Evolutionary conservation across 805 yeast species (phyloP).

Genomic region (Candida taoyuanica): DNA sequence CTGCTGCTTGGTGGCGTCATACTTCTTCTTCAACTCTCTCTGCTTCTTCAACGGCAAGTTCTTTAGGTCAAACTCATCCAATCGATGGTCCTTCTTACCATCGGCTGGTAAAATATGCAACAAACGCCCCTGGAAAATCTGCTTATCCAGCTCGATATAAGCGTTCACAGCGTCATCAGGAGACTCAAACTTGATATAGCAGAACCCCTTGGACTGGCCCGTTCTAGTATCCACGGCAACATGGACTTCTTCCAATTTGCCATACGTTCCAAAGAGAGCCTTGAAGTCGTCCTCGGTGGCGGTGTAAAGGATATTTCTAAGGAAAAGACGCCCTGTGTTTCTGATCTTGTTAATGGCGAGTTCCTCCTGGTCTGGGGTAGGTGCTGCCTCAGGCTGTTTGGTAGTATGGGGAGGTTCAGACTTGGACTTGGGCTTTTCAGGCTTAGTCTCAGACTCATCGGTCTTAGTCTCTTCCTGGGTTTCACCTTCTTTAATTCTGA

Average conservation of each 20-base stretch:
- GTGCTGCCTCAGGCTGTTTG: conserved; percentile 15
- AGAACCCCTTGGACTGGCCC: conserved; percentile 89
- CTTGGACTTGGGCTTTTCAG: too few relatives aligned
- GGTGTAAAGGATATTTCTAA: conserved; percentile 79
- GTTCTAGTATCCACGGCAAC: conserved; percentile 88
- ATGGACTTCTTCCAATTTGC: conserved; percentile 82
- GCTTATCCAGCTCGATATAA: conserved; percentile 69
- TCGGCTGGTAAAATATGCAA: conserved; percentile 86
- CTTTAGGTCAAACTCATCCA: conserved; percentile 88
- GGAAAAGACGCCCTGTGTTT: conserved; percentile 75
- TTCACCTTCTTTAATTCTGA: conserved; percentile 56
- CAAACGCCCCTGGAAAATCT: conserved; percentile 90
- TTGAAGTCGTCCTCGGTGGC: conserved; percentile 77
- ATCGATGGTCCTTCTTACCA: conserved; percentile 70
- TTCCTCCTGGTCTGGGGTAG: conserved; percentile 35
- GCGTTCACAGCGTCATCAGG: conserved; percentile 75
- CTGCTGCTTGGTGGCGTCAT: conserved; percentile 78
- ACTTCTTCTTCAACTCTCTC: conserved; percentile 75
- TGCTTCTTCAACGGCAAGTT: conserved; percentile 92
- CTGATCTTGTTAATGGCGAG: conserved; percentile 46
- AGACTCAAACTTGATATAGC: conserved; percentile 69
- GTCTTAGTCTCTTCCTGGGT: conserved; percentile 7
- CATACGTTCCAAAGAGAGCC: conserved; percentile 60
- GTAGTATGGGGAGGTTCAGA: conserved; percentile 26
- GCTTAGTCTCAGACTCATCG: too few relatives aligned